Evolutionary conservation across 306 rosid species (phyloP), one percentile per base, ranked within the genome.

Genomic region (Ormosia emarginata): DNA sequence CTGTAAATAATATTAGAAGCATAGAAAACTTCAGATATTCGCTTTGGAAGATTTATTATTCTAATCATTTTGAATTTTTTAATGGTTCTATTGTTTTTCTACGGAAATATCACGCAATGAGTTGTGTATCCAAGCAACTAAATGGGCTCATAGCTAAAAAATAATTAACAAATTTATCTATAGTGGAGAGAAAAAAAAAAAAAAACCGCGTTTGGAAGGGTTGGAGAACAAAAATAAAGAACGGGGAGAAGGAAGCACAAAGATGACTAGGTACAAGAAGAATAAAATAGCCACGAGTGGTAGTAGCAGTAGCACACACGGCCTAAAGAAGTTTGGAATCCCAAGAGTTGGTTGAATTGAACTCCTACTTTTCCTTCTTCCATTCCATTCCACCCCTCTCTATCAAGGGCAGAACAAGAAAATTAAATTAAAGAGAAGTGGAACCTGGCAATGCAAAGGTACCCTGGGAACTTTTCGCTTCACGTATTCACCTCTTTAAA

Each of bases 401-500:
- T 17, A 37, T 76, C 0, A 0, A 34, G 0, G 32, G 1, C 1
- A 36, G 8, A 18, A 46, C 58, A n/a, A 61, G 41, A 49, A 41
- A 63, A 64, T 39, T 63, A 67, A 67, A 67, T 30, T 13, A 29
- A 64, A 63, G 49, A 43, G 47, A 71, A 49, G 85, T 41, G 79
- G 71, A 75, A 43, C 62, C 70, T 18, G 57, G 4, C 62, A 50
- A 41, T 33, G 64, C 10, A 52, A 41, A 41, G 41, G 47, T 43
- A n/a, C 64, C 46, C 3, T 29, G 15, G 70, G 13, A 65, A 33
- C 34, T 74, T 88, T 83, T 62, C 62, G 88, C 83, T 89, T 82
- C 36, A 30, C 46, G 76, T 50, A 46, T 85, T 86, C 89, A 78
- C 90, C 76, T 63, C 86, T 67, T 76, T 80, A 50, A 47, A 82